These are phyloP conservation scores for Diplodia mutila DNA, from an alignment of 2,329 filamentous ascomycete species.

Conservation along the genomic window DNA sequence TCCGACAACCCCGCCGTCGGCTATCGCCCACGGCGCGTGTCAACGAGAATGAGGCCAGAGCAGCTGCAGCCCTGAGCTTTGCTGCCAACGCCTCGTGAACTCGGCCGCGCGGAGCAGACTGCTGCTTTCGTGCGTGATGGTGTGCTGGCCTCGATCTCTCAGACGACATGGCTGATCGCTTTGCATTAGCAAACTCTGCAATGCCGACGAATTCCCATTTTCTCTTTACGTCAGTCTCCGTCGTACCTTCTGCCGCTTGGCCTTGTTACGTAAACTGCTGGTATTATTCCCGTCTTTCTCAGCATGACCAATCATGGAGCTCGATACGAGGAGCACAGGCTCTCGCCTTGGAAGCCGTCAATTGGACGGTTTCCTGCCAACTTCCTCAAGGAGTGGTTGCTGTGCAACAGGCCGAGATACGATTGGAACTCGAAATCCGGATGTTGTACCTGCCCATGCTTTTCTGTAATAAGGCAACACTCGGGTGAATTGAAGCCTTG, in stretches of 20 bases:
- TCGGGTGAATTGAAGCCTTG: background rate
- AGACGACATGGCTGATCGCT: slow-evolving; percentile 17
- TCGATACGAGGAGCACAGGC: slow-evolving; percentile 10
- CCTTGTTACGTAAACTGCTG: slow-evolving; percentile 7
- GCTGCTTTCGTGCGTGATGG: slow-evolving; percentile 16
- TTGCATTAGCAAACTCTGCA: slow-evolving; percentile 11
- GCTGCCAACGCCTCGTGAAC: slow-evolving; percentile 10
- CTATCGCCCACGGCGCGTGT: slow-evolving; percentile 9
- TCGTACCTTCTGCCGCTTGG: slow-evolving; percentile 1
- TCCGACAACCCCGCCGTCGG: slow-evolving; percentile 15
- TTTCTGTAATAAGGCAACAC: background rate
- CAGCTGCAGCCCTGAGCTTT: slow-evolving; percentile 20
- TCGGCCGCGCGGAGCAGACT: slow-evolving; percentile 13
- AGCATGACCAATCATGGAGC: slow-evolving; percentile 4
- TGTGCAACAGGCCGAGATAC: background rate
- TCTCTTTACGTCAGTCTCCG: slow-evolving; percentile 11
- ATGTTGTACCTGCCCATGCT: background rate
- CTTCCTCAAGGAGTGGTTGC: background rate
- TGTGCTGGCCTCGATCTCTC: slow-evolving; percentile 19
- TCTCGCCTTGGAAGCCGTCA: background rate
- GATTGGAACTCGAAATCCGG: background rate
- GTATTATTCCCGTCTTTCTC: slow-evolving; percentile 8
- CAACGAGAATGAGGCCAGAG: slow-evolving; percentile 18
- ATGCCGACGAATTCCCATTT: slow-evolving; percentile 14
- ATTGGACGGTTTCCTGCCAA: background rate